Evolutionary conservation across 2,329 filamentous ascomycete genomes (phyloP), one percentile per base, ranked within the genome.

Genomic region (Nemania sp.): DNA sequence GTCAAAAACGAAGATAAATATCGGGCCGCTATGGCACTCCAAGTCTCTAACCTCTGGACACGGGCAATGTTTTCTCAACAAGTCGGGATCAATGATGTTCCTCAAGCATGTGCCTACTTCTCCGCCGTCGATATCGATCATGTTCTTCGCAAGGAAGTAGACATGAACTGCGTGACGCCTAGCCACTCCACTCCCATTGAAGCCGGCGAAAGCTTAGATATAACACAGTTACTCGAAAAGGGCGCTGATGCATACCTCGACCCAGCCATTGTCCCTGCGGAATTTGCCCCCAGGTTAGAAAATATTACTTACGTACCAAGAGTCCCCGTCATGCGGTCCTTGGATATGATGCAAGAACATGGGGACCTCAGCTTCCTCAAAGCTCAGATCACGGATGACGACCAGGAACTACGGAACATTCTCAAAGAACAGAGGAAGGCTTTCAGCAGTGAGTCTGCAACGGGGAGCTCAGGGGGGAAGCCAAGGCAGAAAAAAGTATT

Each of bases 11-110:
- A 90, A 62, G 92, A 99, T 76, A 91, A 89, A 70, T 99, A 98
- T 71, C 86, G 90, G 42, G 88, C 90, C 2, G 94, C 94, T 11
- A 90, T 99, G 87, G 95, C 96, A 1, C 80, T 99, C 12, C 95
- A 99, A 75, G 84, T 99, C 7, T 88, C 93, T 60, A 99, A 99
- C 72, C 76, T 99, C 18, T 99, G 95, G 95, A 99, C 96, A 0
- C 85, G 95, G 52, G 93, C 93, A 65, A 97, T 99, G 90, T 99
- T 99, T 74, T 87, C 90, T 0, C 92, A 99, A 76, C 95, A 99
- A 76, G 91, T 97, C 71, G 95, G 95, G 61, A 99, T 99, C 69
- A 82, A 96, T 65, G 95, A 99, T 71, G 83, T 99, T 10, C 95
- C 96, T 0, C 95, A 98, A 72, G 88, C 90, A 0, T 97, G 93